phyloP scores from a whole-genome alignment of 2,329 filamentous ascomycete genomes.

The Celoporthe dispersa region DNA sequence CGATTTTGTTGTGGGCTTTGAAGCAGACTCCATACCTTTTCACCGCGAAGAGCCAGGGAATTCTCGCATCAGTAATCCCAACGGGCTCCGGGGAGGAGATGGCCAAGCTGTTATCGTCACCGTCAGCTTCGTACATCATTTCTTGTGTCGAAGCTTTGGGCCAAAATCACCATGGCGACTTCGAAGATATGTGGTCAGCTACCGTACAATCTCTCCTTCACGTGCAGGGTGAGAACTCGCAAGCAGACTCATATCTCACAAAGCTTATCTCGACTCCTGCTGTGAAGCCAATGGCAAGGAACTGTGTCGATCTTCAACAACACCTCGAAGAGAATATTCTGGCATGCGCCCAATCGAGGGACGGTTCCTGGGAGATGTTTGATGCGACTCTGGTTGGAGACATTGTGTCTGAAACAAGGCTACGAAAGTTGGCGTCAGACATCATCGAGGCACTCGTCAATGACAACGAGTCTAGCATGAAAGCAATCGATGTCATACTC shows the following conservation, averaged over 20 bases:
- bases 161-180: slow-evolving; percentile 42
- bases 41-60: slow-evolving; percentile 34
- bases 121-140: slow-evolving; percentile 69
- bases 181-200: slow-evolving; percentile 49
- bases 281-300: slow-evolving; percentile 45
- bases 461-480: slow-evolving; percentile 41
- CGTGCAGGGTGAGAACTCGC: slow-evolving; percentile 34
- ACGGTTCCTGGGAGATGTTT: slow-evolving; percentile 50
- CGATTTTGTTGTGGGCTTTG: slow-evolving; percentile 47
- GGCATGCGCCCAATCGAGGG: slow-evolving; percentile 42
- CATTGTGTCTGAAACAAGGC: slow-evolving; percentile 42
- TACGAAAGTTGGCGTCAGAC: slow-evolving; percentile 38
- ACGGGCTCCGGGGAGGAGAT: slow-evolving; percentile 60
- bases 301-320: slow-evolving; percentile 49
- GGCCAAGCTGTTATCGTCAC: slow-evolving; percentile 65
- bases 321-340: slow-evolving; percentile 49
- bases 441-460: slow-evolving; percentile 36
- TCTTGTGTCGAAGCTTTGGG: slow-evolving; percentile 65
- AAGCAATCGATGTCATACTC: slow-evolving; percentile 53
- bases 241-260: slow-evolving; percentile 43
- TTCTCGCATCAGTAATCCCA: slow-evolving; percentile 50
- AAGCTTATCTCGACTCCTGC: slow-evolving; percentile 52
- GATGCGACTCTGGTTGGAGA: slow-evolving; percentile 51
- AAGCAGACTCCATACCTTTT: slow-evolving; percentile 50
- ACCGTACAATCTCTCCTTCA: slow-evolving; percentile 49